A percentile compares a stretch with the other conserved stretches of the same genome.
phyloP scores from a whole-genome alignment of 2,329 filamentous ascomycete genomes.

The Pochonia chlamydosporia region DNA sequence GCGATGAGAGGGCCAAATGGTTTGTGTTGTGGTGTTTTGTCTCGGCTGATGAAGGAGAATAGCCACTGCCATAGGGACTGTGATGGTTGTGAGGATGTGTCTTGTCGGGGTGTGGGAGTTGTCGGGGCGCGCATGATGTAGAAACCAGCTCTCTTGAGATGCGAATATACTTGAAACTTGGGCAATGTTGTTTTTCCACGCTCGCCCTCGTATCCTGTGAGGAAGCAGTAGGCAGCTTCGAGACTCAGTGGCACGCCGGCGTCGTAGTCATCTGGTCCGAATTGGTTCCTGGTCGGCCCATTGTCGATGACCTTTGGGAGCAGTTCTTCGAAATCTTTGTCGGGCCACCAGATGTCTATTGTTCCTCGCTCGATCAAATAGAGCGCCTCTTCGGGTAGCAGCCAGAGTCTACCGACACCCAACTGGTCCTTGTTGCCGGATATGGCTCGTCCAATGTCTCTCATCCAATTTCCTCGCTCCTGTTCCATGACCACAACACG shows the following conservation, averaged over 20 bases:
- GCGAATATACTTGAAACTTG: slow-evolving; percentile 81
- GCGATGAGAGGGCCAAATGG: slow-evolving; percentile 53
- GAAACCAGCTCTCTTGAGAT: slow-evolving; percentile 79
- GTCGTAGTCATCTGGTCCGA: slow-evolving; percentile 40
- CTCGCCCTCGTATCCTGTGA: slow-evolving; percentile 66
- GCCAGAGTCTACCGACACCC: slow-evolving; percentile 64
- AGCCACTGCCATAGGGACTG: slow-evolving; percentile 47
- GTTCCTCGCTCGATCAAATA: slow-evolving; percentile 85
- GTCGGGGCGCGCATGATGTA: slow-evolving; percentile 64
- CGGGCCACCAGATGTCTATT: slow-evolving; percentile 81
- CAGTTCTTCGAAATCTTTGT: slow-evolving; percentile 41
- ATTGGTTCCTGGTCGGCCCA: slow-evolving; percentile 12
- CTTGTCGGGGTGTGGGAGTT: slow-evolving; percentile 1
- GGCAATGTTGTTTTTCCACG: slow-evolving; percentile 61
- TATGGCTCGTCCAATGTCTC: slow-evolving; percentile 65
- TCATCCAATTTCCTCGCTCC: slow-evolving; percentile 65
- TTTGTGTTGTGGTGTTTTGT: slow-evolving; percentile 18
- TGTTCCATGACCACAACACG: slow-evolving; percentile 64
- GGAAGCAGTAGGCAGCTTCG: slow-evolving; percentile 81
- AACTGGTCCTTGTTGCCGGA: slow-evolving; percentile 49
- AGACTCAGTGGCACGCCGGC: slow-evolving; percentile 78
- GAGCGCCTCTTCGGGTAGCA: slow-evolving; percentile 86
- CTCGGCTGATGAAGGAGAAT: slow-evolving; percentile 36
- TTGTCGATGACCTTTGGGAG: slow-evolving; percentile 30
- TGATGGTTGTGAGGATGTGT: slow-evolving; percentile 10